These are phyloP conservation scores for Hyphopichia khmerensis DNA, from an alignment of 1,139 yeast species.

Conservation along the genomic window DNA sequence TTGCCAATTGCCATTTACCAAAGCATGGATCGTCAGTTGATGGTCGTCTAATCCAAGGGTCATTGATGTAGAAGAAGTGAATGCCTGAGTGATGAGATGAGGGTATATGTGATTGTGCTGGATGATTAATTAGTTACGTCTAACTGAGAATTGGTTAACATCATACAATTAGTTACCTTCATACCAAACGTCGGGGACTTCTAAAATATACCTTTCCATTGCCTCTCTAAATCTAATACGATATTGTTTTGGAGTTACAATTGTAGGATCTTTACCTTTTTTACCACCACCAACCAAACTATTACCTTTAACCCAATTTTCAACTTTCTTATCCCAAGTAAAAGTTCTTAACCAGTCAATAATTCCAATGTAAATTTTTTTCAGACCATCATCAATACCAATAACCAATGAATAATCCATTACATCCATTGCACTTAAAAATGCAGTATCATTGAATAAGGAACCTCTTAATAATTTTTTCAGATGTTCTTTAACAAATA, in stretches of 20 bases:
- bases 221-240: constrained; percentile 94
- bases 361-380: constrained; percentile 82
- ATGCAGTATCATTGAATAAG: constrained; percentile 90
- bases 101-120: no score
- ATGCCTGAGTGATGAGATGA: no score
- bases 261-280: constrained; percentile 92
- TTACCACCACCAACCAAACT: constrained; percentile 78
- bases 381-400: constrained; percentile 71
- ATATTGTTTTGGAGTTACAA: constrained; percentile 94
- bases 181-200: constrained; percentile 91
- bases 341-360: constrained; percentile 94
- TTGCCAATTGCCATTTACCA: no score
- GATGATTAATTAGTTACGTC: no score
- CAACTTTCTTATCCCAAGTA: constrained; percentile 98
- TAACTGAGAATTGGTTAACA: no score
- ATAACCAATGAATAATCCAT: constrained; percentile 97
- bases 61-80: no score
- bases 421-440: constrained; percentile 94
- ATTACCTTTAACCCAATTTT: constrained; percentile 95
- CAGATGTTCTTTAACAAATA: constrained; percentile 91
- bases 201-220: constrained; percentile 91
- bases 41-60: no score
- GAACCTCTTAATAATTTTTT: constrained; percentile 84
- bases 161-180: constrained; percentile 32
- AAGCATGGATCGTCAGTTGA: no score